Base-by-base conservation (phyloP, 352 stramenopile genomes). In the Albugo laibachii region DNA sequence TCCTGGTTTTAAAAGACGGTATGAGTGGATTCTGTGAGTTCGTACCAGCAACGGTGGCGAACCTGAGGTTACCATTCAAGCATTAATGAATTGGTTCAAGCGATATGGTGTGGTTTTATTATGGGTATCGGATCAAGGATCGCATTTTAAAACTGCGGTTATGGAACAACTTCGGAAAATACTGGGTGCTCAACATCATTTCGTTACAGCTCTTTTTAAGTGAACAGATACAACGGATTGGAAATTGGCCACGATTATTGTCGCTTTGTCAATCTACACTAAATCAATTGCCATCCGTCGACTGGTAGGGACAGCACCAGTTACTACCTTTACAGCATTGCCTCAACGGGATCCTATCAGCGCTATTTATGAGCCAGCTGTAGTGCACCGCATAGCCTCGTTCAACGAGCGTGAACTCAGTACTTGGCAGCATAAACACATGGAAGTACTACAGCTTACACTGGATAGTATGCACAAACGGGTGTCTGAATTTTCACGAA, bases 121-220 rank as follows among this genome's bases (percentile, higher is more conserved):
- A n/a, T 67, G 62, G 58, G 56, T 67, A 0, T 63, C 50, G 0
- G 62, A 63, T 18, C 41, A 45, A 16, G 58, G 55, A 0, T 21
- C 53, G 0, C 56, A 70, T 18, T 66, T 65, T 36, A 65, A 58
- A 36, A 69, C 62, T 34, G 5, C 54, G n/a, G 4, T 62, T 0
- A 48, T 66, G 8, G 41, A n/a, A n/a, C 44, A 0, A 16, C 48
- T 20, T 16, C 65, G 13, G 50, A 45, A 35, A 36, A 2, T 39
- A 24, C 5, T 64, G 2, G 54, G 53, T 13, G 27, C 43, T 0
- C 27, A 54, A 0, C 62, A 66, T 24, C 57, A 63, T 47, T 64
- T 59, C n/a, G 50, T 41, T 0, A 56, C 54, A 0, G 52, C 54
- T 1, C 65, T 16, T 61, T 14, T 1, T 46, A 0, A 55, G 44